Evolutionary conservation across 371 early-diverging fungal species (phyloP).

Genomic region (Mortierella sp.): DNA sequence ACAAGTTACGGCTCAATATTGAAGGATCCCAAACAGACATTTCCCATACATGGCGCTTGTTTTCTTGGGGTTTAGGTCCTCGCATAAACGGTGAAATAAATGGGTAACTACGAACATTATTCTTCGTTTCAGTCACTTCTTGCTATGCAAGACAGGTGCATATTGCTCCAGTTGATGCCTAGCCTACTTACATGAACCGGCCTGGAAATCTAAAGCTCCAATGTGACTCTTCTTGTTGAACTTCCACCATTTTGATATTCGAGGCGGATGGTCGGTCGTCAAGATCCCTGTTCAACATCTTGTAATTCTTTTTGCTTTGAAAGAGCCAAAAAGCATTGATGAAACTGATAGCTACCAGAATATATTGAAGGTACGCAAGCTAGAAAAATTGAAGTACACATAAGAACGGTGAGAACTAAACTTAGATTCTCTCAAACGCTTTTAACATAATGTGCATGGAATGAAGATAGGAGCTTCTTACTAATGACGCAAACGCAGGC

Average conservation of each 20-base stretch:
- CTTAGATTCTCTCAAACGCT: not conserved
- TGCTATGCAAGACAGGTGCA: not conserved
- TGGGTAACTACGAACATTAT: slow-evolving; percentile 19
- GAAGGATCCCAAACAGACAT: slow-evolving; percentile 55
- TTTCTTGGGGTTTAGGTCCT: slow-evolving; percentile 14
- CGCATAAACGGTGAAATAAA: slow-evolving; percentile 25
- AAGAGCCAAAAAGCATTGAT: slow-evolving; percentile 46
- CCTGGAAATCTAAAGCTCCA: slow-evolving; percentile 45
- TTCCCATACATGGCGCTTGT: slow-evolving; percentile 46
- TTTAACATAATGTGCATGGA: too few relatives aligned
- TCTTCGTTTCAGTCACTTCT: not conserved
- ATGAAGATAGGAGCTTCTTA: slow-evolving; percentile 10
- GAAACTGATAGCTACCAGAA: slow-evolving; percentile 39
- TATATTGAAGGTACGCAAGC: slow-evolving; percentile 32
- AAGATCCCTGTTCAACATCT: slow-evolving; percentile 25
- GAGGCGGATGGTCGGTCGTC: slow-evolving; percentile 37
- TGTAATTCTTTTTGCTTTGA: slow-evolving; percentile 45
- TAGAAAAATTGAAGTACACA: slow-evolving; percentile 1
- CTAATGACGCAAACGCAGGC: slow-evolving; percentile 32
- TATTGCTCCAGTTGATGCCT: not conserved
- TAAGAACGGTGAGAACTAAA: not conserved
- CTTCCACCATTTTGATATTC: slow-evolving; percentile 27
- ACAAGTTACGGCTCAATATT: slow-evolving; percentile 46
- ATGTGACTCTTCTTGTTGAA: slow-evolving; percentile 33
- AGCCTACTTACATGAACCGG: slow-evolving; percentile 25